phyloP scores from a whole-genome alignment of 768 basidiomycete genomes.

The Tricholoma sp. region DNA sequence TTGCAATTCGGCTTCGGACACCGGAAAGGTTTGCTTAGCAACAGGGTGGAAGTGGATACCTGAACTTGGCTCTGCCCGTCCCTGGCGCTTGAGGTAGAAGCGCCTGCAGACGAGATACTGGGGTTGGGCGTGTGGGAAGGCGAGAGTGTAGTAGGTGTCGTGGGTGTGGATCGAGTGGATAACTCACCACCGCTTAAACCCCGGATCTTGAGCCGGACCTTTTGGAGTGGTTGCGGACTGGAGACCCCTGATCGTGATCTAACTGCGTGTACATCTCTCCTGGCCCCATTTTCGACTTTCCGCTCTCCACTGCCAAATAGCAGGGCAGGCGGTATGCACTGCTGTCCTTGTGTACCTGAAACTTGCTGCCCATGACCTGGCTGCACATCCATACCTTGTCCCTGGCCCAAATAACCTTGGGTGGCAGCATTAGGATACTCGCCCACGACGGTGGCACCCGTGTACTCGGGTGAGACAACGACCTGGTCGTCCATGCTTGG shows the following conservation, averaged over 20 bases:
- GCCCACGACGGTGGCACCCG: neutral
- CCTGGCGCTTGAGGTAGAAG: constrained; percentile 6
- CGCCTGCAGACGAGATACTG: constrained; percentile 3
- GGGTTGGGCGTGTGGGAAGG: constrained; percentile 14
- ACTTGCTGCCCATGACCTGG: constrained; percentile 4
- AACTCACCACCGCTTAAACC: constrained; percentile 11
- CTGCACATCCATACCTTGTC: constrained; percentile 6
- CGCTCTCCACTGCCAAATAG: constrained; percentile 12
- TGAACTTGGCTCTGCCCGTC: neutral
- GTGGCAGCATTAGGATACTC: neutral
- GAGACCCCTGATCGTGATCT: neutral
- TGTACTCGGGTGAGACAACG: constrained; percentile 3
- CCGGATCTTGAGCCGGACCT: constrained; percentile 19
- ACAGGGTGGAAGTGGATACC: constrained; percentile 46
- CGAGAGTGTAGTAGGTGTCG: constrained; percentile 18
- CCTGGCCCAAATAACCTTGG: constrained; percentile 2
- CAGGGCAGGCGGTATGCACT: constrained; percentile 20
- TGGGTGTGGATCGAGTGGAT: constrained; percentile 12
- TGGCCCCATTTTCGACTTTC: constrained; percentile 6
- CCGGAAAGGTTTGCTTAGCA: constrained; percentile 80
- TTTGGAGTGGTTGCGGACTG: constrained; percentile 9
- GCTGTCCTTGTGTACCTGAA: neutral
- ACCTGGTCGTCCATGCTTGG: constrained; percentile 31
- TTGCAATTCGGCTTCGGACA: constrained; percentile 96
- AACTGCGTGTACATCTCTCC: constrained; percentile 9